Percentiles rank a stretch among this genome's conserved stretches.
These are phyloP conservation scores for Globisporangium canariense DNA, from an alignment of 352 stramenopile species.

Conservation along the genomic window DNA sequence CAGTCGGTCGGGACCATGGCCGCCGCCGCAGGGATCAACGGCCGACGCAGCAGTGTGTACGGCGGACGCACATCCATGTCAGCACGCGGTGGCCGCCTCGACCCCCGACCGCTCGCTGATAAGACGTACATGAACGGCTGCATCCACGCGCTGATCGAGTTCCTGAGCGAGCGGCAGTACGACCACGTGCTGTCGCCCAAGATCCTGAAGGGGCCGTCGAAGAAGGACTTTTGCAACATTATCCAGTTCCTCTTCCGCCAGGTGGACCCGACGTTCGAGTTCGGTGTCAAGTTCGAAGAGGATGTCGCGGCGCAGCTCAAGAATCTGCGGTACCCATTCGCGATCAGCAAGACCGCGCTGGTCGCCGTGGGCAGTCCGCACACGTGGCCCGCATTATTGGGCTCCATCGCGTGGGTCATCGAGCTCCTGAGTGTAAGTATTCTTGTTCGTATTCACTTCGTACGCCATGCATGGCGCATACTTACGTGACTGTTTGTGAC, in stretches of 20 bases:
- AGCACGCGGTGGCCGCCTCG: slow-evolving; percentile 37
- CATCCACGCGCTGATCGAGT: slow-evolving; percentile 93
- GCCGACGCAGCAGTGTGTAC: slow-evolving; percentile 63
- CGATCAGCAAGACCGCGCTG: slow-evolving; percentile 95
- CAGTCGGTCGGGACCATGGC: slow-evolving; percentile 39
- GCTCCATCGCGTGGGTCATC: slow-evolving; percentile 96
- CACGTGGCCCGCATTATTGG: slow-evolving; percentile 95
- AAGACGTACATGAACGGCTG: slow-evolving; percentile 91
- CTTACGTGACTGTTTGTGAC: not conserved
- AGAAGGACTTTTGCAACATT: slow-evolving; percentile 97
- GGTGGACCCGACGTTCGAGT: slow-evolving; percentile 91
- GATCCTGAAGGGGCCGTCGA: slow-evolving; percentile 90
- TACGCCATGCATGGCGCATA: slow-evolving; percentile 3
- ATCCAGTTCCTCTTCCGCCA: slow-evolving; percentile 95
- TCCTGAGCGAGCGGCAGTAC: slow-evolving; percentile 90
- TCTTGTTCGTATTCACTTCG: not conserved
- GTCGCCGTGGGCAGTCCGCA: slow-evolving; percentile 93
- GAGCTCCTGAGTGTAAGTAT: slow-evolving; percentile 87
- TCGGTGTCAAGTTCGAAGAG: slow-evolving; percentile 73
- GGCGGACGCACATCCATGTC: slow-evolving; percentile 57
- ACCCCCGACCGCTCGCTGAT: slow-evolving; percentile 88
- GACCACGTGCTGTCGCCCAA: slow-evolving; percentile 90
- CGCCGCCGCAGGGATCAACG: slow-evolving; percentile 9
- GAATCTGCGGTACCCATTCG: slow-evolving; percentile 92
- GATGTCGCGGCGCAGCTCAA: slow-evolving; percentile 71